Base-by-base conservation (phyloP, 2,329 filamentous ascomycete genomes). In the Aspergillus awamori region DNA sequence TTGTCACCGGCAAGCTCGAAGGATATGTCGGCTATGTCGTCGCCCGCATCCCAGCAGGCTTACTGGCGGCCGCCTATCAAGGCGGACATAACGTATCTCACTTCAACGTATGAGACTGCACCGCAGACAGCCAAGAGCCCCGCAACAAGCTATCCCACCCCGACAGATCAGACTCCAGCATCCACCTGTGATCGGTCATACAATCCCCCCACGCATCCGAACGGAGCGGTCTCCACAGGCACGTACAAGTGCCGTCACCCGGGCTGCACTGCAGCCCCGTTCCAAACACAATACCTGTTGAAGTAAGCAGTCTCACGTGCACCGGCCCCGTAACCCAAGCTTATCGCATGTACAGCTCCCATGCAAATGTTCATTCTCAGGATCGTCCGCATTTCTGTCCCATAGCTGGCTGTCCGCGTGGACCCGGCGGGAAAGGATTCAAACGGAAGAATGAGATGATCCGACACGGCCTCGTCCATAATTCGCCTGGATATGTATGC, bases 401-500 rank as follows among this genome's bases (percentile, higher is more conserved):
- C 1, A 82, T 87, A 8, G 74, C 79, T 24, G 82, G 79, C 4
- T 89, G 87, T 67, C 77, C 84, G 11, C 82, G 86, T 41, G 82
- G 79, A n/a, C 79, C 84, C 64, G 84, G 85, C n/a, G 86, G 86
- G 20, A 86, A 86, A 69, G 87, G 87, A 1, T 89, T 89, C 78
- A 89, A 89, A 72, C 81, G 87, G 33, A 89, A 89, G 71, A 89
- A 89, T 65, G 87, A 89, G 71, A 89, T 89, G 87, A 88, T 88
- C 63, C 80, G 87, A n/a, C 87, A 89, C 70, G 93, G 94, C 1
- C 84, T 98, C 3, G 95, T 98, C 4, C 95, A 99, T 72, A 89
- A 93, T 66, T 96, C 92, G 7, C 95, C 95, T 1, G 94, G 94
- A 62, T 99, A 98, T 71, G 88, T 97, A 30, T 99, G 95, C 75